Percentiles rank a stretch among this genome's conserved stretches.
Evolutionary conservation across 768 basidiomycete genomes (phyloP).

Genomic region (Collybiopsis confluens): DNA sequence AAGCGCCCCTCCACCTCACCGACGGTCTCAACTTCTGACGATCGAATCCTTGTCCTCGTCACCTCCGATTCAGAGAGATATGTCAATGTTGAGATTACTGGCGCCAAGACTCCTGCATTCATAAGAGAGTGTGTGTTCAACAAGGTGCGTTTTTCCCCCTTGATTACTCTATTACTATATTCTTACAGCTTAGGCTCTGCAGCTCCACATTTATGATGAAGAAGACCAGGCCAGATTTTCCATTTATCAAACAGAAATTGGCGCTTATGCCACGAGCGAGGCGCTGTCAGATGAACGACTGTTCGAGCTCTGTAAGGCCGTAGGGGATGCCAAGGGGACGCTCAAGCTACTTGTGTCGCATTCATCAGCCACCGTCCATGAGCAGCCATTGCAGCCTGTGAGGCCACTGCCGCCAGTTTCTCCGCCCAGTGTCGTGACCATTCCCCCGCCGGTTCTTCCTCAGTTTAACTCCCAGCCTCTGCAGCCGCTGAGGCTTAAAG

Average conservation of each 20-base stretch:
- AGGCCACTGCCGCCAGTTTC: constrained; percentile 26
- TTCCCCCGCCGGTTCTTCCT: constrained; percentile 53
- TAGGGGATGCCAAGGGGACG: constrained; percentile 73
- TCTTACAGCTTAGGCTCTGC: constrained; percentile 1
- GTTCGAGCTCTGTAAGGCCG: constrained; percentile 63
- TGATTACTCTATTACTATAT: neutral
- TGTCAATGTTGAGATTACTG: constrained; percentile 66
- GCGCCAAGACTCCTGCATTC: constrained; percentile 57
- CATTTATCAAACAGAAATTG: constrained; percentile 88
- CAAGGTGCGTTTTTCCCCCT: constrained; percentile 44
- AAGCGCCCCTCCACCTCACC: constrained; percentile 27
- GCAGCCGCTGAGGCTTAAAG: constrained; percentile 47
- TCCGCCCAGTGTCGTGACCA: constrained; percentile 38
- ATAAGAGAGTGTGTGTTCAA: constrained; percentile 79
- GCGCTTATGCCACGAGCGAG: constrained; percentile 68
- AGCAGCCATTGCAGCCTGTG: constrained; percentile 30
- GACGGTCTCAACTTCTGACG: constrained; percentile 12
- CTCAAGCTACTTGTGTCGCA: constrained; percentile 83
- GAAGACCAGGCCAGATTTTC: constrained; percentile 69
- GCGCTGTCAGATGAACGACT: constrained; percentile 70
- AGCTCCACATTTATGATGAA: constrained; percentile 83
- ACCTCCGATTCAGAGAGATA: constrained; percentile 77
- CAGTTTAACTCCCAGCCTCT: constrained; percentile 25
- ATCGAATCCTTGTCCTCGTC: constrained; percentile 56
- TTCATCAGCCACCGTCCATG: constrained; percentile 57